phyloP scores from a whole-genome alignment of 306 rosid species.

The Castanospermum australe region DNA sequence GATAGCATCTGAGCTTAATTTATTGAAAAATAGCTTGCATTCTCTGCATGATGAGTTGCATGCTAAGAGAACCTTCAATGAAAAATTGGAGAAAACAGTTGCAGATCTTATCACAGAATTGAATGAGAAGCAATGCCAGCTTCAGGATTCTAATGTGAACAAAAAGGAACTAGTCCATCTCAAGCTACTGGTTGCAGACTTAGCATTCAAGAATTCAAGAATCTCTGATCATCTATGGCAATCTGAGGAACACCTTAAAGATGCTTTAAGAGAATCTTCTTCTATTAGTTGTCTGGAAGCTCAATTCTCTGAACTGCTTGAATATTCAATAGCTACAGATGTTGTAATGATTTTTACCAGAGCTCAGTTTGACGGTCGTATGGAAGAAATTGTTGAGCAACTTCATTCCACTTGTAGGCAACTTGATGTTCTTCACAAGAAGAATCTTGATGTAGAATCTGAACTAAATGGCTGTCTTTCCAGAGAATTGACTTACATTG shows the following conservation, averaged over 20 bases:
- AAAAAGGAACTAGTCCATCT: conserved; percentile 59
- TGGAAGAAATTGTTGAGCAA: conserved; percentile 52
- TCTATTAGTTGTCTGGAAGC: conserved; percentile 50
- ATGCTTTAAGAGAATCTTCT: conserved; percentile 51
- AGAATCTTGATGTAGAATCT: conserved; percentile 55
- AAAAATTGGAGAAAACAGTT: conserved; percentile 53
- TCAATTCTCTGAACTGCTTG: conserved; percentile 63
- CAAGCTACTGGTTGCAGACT: conserved; percentile 53
- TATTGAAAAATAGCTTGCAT: conserved; percentile 45
- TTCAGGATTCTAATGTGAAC: conserved; percentile 57
- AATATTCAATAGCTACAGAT: conserved; percentile 59
- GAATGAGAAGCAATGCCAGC: conserved; percentile 57
- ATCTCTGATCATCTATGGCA: conserved; percentile 44
- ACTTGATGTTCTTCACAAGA: conserved; percentile 47
- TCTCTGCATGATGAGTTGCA: conserved; percentile 53
- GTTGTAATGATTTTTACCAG: conserved; percentile 50
- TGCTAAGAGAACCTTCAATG: conserved; percentile 51
- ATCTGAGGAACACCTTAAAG: conserved; percentile 54
- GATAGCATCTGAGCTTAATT: conserved; percentile 53
- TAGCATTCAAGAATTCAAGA: conserved; percentile 73
- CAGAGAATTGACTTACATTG: conserved; percentile 52
- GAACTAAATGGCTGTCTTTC: conserved; percentile 49
- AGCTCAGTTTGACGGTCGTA: conserved; percentile 60
- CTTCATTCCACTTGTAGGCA: conserved; percentile 49
- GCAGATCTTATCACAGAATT: conserved; percentile 58